Evolutionary conservation across 225 moss, liverwort and hornwort genomes (phyloP).

Genomic region (Takakia lepidozioides): DNA sequence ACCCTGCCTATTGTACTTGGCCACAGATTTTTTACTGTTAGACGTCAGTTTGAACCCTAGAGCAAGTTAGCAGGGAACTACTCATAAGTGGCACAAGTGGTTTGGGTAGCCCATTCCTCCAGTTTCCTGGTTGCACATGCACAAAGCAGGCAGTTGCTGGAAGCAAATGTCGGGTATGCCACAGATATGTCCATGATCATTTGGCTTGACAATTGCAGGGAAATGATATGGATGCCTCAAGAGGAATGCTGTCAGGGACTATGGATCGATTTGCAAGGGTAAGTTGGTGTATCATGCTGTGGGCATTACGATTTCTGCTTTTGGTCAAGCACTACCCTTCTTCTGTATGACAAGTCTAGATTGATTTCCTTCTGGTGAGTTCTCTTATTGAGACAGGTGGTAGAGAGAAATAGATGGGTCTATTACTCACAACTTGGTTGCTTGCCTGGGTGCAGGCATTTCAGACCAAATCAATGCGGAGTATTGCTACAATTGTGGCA

Average conservation of each 20-base stretch:
- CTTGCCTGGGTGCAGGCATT: conserved; percentile 56
- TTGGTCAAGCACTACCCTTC: neutral
- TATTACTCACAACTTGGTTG: neutral
- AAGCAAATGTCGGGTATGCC: neutral
- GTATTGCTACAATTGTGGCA: conserved; percentile 45
- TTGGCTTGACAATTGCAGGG: conserved; percentile 37
- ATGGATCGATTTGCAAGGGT: conserved; percentile 84
- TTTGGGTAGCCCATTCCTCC: no score
- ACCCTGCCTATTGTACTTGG: neutral
- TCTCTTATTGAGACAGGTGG: neutral
- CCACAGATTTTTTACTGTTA: no score
- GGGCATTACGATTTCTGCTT: neutral
- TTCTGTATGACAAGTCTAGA: neutral
- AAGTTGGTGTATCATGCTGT: conserved; percentile 5
- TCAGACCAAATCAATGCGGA: conserved; percentile 77
- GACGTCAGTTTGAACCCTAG: no score
- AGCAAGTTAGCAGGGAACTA: no score
- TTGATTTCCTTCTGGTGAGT: neutral
- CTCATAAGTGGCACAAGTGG: no score
- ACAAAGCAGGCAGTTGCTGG: neutral
- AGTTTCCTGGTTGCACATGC: no score
- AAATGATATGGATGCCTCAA: conserved; percentile 88
- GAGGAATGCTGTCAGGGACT: conserved; percentile 81
- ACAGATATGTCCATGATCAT: neutral
- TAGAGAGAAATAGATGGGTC: neutral